Evolutionary conservation across 164 flowering plant species (phyloP).

Genomic region (Vitis amurensis): DNA sequence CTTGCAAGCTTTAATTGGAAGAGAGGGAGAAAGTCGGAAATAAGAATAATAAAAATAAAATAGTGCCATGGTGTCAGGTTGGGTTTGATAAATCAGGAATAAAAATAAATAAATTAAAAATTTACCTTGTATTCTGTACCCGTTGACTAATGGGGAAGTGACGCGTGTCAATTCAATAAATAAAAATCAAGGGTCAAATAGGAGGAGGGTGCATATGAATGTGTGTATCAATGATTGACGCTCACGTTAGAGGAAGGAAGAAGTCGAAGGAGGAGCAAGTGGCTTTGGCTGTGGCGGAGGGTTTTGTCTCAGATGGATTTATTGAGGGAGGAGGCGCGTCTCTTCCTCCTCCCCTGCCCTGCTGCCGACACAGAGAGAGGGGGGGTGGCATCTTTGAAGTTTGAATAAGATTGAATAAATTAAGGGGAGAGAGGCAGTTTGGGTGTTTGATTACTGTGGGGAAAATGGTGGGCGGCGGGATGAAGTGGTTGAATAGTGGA

Average conservation of each 20-base stretch:
- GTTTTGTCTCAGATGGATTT: not conserved
- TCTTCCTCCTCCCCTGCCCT: too few species aligned
- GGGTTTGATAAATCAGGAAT: not conserved
- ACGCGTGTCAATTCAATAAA: not conserved
- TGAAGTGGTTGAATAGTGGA: too few species aligned
- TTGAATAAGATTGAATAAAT: not conserved
- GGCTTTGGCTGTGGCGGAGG: not conserved
- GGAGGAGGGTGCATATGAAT: conserved; percentile 8
- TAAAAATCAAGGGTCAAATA: not conserved
- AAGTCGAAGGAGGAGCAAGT: too few species aligned
- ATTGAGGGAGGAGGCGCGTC: too few species aligned
- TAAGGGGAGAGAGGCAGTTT: too few species aligned
- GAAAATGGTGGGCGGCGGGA: too few species aligned
- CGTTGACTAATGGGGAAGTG: not conserved
- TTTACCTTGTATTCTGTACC: conserved; percentile 5
- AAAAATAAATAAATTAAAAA: not conserved
- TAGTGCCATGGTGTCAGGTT: too few species aligned
- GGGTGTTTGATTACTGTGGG: too few species aligned
- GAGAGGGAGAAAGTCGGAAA: too few species aligned
- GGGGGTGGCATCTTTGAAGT: not conserved
- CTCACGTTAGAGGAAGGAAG: conserved; percentile 17
- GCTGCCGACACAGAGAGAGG: conserved; percentile 5
- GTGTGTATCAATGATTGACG: conserved; percentile 26
- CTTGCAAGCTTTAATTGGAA: too few species aligned
- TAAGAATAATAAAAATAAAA: too few species aligned